A percentile compares a stretch with the other conserved stretches of the same genome.
Conservation (phyloP, 176 grass and related monocot species). For the Musa schizocarpa region DNA sequence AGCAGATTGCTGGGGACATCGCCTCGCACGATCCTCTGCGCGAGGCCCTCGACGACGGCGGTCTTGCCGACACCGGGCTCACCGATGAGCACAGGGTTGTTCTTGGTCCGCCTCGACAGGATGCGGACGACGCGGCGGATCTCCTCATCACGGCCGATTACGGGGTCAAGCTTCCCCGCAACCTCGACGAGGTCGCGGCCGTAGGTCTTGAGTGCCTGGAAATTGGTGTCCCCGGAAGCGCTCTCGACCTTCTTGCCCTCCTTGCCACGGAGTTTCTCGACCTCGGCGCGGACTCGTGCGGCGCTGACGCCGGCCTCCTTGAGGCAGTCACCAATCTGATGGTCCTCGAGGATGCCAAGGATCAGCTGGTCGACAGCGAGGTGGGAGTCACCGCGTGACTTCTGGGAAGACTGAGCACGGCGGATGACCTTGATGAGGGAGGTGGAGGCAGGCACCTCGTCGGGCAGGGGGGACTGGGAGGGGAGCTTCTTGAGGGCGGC, state of each 20-base stretch:
- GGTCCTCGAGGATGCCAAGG: constrained; percentile 9
- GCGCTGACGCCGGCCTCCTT: constrained; percentile 8
- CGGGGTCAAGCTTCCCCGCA: constrained; percentile 58
- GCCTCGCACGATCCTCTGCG: constrained; percentile 59
- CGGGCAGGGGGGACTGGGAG: constrained; percentile 48
- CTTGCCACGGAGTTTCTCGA: constrained; percentile 10
- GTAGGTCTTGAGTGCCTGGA: constrained; percentile 33
- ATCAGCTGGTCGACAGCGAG: constrained; percentile 13
- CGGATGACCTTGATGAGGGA: constrained; percentile 54
- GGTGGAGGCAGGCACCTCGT: constrained; percentile 42
- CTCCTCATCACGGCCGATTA: constrained; percentile 71
- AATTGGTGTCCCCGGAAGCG: constrained; percentile 6
- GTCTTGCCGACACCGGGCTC: constrained; percentile 79
- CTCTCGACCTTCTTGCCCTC: constrained; percentile 6
- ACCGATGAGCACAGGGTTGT: constrained; percentile 76
- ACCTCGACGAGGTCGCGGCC: constrained; percentile 57
- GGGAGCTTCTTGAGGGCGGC: constrained; percentile 50
- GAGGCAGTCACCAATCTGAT: constrained; percentile 1
- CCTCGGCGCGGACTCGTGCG: constrained; percentile 3
- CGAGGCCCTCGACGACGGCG: constrained; percentile 66
- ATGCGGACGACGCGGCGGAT: constrained; percentile 65
- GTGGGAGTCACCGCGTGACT: not conserved
- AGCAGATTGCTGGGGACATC: constrained; percentile 74
- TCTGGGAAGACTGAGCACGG: constrained; percentile 43
- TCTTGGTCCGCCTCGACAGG: constrained; percentile 66